Evolutionary conservation across 768 basidiomycete genomes (phyloP), one percentile per base, ranked within the genome.

Genomic region (Podaxis carcinomalis): DNA sequence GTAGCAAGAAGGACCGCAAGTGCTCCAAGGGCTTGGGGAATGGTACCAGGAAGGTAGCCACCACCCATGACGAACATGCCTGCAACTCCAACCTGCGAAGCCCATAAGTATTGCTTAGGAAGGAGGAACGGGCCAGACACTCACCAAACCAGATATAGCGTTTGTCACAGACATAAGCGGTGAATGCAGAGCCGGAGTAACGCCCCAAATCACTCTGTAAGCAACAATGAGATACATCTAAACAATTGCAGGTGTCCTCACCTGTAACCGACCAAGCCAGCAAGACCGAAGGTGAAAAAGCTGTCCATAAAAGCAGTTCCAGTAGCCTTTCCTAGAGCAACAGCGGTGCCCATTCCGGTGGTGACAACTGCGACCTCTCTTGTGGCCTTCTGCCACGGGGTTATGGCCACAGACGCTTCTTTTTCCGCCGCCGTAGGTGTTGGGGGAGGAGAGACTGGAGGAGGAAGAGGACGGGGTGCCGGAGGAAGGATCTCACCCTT

Each of bases 1-100:
- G 90, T 90, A 23, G 93, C 93, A 35, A 95, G 76, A 54, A 95
- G 82, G n/a, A 95, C 93, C 13, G 92, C 90, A 13, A 88, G 62
- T 2, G 93, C 90, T 61, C 92, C 93, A 13, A 95, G 77, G 11
- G 78, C 75, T 73, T 95, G 92, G 53, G 93, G 87, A 63, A 92
- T 76, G 0, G 93, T 93, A 46, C 85, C 87, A 16, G 93, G 93
- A 11, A 92, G 67, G 70, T 87, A 91, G 2, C 92, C 89, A 36
- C 93, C 93, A 47, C 93, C 93, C 92, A 95, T 94, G 40, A 95
- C 83, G 68, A 93, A 94, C 70, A 95, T 78, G 39, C 93, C 93
- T 16, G 92, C 93, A 37, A 93, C 76, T 40, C 91, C 91, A 56
- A 92, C 90, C 85, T 75, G 32, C 21, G 59, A 44, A 19, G 9